Conservation (phyloP, 306 rosid genomes). For the Cyamopsis tetragonoloba region DNA sequence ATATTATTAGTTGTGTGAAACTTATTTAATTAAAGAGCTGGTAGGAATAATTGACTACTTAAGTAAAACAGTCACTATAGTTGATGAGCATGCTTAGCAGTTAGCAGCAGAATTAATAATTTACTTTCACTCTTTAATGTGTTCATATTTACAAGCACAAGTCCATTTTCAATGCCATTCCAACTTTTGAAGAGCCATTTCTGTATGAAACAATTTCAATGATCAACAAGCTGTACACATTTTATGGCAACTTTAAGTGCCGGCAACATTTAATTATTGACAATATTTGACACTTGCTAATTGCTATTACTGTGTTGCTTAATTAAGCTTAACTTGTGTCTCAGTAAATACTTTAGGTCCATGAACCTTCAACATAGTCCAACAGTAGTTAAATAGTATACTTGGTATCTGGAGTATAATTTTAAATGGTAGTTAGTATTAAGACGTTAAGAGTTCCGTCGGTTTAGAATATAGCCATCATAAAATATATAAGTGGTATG, state of each 20-base stretch:
- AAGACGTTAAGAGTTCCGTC: too few relatives aligned
- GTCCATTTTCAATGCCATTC: not conserved
- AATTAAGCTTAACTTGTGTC: not conserved
- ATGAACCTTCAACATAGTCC: constrained; percentile 9
- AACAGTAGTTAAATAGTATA: not conserved
- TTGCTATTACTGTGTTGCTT: not conserved
- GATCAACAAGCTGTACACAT: not conserved
- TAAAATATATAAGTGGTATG: too few relatives aligned
- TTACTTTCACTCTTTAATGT: not conserved
- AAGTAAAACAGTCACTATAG: not conserved
- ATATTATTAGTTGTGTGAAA: too few relatives aligned
- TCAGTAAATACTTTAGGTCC: not conserved
- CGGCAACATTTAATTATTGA: constrained; percentile 6
- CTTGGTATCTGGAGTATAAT: not conserved
- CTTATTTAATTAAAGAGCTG: too few relatives aligned
- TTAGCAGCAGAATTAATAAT: not conserved
- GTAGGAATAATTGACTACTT: too few relatives aligned
- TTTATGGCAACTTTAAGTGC: not conserved
- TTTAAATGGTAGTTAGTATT: not conserved
- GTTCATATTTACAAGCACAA: not conserved
- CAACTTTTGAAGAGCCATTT: constrained; percentile 13
- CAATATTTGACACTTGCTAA: not conserved
- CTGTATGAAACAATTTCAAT: constrained; percentile 2
- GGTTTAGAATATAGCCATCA: too few relatives aligned
- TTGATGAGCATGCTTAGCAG: too few relatives aligned